phyloP scores from a whole-genome alignment of 176 grass and related monocot genomes.

The Lolium perenne region DNA sequence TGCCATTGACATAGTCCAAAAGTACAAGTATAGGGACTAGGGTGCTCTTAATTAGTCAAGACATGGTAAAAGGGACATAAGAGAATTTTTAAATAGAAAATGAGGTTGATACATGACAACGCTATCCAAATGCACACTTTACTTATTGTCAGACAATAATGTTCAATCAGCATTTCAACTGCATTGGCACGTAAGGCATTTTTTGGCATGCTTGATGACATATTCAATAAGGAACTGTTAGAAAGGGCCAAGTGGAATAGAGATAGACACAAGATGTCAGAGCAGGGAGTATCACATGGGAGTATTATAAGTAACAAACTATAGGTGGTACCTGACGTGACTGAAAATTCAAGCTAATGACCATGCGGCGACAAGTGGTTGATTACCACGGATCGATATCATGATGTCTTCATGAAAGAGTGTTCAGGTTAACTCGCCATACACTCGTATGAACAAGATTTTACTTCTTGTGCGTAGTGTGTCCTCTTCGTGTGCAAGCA shows the following conservation, averaged over 20 bases:
- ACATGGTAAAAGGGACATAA: constrained; percentile 32
- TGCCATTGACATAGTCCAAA: constrained; percentile 25
- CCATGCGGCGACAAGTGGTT: constrained; percentile 29
- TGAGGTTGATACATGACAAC: neutral
- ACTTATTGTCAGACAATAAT: neutral
- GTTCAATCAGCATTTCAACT: neutral
- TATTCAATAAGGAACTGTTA: neutral
- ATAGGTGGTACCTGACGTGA: constrained; percentile 17
- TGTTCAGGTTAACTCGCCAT: neutral
- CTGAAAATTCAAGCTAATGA: constrained; percentile 42
- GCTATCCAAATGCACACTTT: neutral
- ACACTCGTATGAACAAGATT: neutral
- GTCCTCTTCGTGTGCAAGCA: neutral
- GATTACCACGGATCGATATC: constrained; percentile 48
- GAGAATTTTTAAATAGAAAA: neutral
- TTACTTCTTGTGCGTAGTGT: neutral
- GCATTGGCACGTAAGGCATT: constrained; percentile 11
- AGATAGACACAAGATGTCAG: constrained; percentile 36
- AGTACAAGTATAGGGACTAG: neutral
- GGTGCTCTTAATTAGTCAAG: neutral
- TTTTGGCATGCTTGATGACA: neutral
- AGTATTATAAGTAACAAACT: constrained; percentile 31
- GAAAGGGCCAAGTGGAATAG: constrained; percentile 4
- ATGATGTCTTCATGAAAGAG: constrained; percentile 29
- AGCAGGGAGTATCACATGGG: constrained; percentile 31